Base-by-base conservation (phyloP, 139 green algal species). In the Deuterostichococcus epilithicus region DNA sequence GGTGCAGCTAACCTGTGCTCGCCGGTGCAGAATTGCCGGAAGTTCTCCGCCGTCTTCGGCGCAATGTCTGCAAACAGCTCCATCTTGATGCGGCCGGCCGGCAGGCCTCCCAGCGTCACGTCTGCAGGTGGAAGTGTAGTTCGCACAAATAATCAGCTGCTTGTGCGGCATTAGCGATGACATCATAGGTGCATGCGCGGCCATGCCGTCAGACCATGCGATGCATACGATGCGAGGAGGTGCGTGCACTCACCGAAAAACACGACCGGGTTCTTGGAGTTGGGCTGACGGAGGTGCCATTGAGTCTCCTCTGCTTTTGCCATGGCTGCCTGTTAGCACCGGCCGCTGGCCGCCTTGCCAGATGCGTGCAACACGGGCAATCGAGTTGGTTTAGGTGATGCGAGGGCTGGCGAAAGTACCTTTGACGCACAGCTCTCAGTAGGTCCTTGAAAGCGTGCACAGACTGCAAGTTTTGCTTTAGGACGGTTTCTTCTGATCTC, bases 1-100 rank as follows among this genome's bases (percentile, higher is more conserved):
- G 30, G 30, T 47, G 2, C 38, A 68, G 69, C 32, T 36, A 73
- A 93, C 91, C 88, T 87, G 77, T 88, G 91, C 74, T 99, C 95
- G 0, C 95, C 95, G 15, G 95, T 98, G 80, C 94, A 98, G 0
- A 98, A 85, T 72, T 98, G 95, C 59, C 95, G 72, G 60, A 97
- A 94, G 83, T 94, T 98, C 69, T 98, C 94, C 4, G 77, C 80
- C 36, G 95, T 98, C 38, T 92, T 93, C 0, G 94, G 94, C 23
- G 47, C 80, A 0, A 97, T 81, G 76, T 98, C 95, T 0, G 91
- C 91, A 77, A 93, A 98, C 0, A 99, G 90, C 85, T 98, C 94
- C 77, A 98, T 94, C 39, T 93, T 94, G 15, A 99, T 85, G 1
- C 94, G 79, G 0, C 94, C 94, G 8, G 86, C 89, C 26, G 86